These are phyloP conservation scores for Biscogniauxia sp. DNA, from an alignment of 2,329 filamentous ascomycete genomes.

Conservation along the genomic window DNA sequence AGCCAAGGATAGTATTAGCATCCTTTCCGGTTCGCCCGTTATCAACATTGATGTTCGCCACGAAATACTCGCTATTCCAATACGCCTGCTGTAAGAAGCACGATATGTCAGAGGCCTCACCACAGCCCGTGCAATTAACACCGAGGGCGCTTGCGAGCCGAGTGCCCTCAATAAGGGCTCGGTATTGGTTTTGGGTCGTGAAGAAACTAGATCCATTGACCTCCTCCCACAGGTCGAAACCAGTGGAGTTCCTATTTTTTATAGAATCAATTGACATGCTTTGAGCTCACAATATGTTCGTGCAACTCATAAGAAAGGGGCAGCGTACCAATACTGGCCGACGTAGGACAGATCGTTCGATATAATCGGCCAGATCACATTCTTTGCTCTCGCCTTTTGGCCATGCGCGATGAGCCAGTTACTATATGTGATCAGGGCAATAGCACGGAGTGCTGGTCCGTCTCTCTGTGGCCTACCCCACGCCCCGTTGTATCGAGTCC, in stretches of 20 bases:
- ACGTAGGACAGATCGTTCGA: conserved; percentile 57
- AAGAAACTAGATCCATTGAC: conserved; percentile 58
- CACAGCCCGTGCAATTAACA: conserved; percentile 48
- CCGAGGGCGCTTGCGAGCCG: conserved; percentile 49
- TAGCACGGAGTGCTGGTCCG: conserved; percentile 58
- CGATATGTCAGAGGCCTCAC: conserved; percentile 48
- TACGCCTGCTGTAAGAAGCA: conserved; percentile 52
- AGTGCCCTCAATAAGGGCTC: conserved; percentile 48
- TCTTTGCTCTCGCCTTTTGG: conserved; percentile 37
- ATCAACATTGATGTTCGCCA: conserved; percentile 49
- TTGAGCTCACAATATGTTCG: background rate
- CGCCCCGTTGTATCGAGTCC: conserved; percentile 46
- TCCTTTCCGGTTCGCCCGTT: conserved; percentile 53
- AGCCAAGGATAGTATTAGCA: conserved; percentile 50
- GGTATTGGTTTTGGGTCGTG: conserved; percentile 54
- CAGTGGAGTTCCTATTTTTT: conserved; percentile 45
- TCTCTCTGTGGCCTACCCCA: conserved; percentile 62
- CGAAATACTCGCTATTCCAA: conserved; percentile 56
- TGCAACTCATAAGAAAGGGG: background rate
- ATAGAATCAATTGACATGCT: background rate
- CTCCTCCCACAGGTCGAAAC: conserved; percentile 63
- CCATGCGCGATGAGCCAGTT: conserved; percentile 49
- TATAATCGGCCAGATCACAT: conserved; percentile 53
- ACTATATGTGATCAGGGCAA: conserved; percentile 53
- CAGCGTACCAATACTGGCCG: conserved; percentile 44